Percentiles rank a stretch among this genome's conserved stretches.
phyloP scores from a whole-genome alignment of 306 rosid genomes.

The Trichosanthes cucumerina region DNA sequence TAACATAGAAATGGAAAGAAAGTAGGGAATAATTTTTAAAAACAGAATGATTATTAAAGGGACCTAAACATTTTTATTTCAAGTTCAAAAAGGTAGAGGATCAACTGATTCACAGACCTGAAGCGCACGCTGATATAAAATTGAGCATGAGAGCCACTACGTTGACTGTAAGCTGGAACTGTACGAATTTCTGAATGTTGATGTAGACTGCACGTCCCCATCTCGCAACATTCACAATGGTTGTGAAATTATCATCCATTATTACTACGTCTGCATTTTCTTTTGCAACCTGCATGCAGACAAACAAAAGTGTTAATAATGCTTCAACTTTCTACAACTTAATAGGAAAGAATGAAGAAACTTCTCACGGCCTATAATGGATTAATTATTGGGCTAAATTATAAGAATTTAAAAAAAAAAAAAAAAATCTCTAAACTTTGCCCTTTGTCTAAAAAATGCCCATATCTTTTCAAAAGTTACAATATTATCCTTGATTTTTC shows the following conservation, averaged over 20 bases:
- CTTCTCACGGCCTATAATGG: neutral
- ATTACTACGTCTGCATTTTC: slow-evolving; percentile 85
- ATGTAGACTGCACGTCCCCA: slow-evolving; percentile 93
- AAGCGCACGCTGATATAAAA: slow-evolving; percentile 61
- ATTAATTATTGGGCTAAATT: neutral
- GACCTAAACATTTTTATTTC: neutral
- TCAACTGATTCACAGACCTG: slow-evolving; percentile 28
- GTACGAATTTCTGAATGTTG: slow-evolving; percentile 89
- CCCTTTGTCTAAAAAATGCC: too few species aligned
- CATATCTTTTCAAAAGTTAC: too few species aligned
- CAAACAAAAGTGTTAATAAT: neutral
- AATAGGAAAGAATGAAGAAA: neutral
- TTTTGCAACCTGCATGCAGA: slow-evolving; percentile 69
- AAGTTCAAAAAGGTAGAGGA: neutral
- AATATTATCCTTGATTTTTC: too few species aligned
- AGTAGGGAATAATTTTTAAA: too few species aligned
- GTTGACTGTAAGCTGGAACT: slow-evolving; percentile 89
- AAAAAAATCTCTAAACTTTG: too few species aligned
- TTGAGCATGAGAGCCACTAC: slow-evolving; percentile 85
- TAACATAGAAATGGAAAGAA: neutral
- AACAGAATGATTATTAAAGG: neutral
- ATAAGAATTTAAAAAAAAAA: too few species aligned
- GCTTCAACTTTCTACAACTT: neutral
- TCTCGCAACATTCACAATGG: slow-evolving; percentile 66
- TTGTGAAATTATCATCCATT: slow-evolving; percentile 78